Conservation (phyloP, 2,329 filamentous ascomycete species). For the Paecilomyces sp. region DNA sequence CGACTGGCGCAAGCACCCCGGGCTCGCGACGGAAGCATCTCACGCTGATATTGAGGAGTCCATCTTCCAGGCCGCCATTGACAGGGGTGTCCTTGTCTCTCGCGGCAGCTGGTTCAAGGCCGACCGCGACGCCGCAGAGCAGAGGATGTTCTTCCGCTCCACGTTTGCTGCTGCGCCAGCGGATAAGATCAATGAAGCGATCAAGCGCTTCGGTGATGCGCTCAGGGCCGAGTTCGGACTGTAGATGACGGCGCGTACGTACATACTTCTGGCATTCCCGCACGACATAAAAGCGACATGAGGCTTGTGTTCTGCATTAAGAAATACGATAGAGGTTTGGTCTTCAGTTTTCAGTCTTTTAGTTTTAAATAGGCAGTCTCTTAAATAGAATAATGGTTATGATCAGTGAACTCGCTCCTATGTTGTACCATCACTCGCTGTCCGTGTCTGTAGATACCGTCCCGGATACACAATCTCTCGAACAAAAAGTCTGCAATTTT, state of each 20-base stretch:
- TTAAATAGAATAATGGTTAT: background rate
- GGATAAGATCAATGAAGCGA: slow-evolving; percentile 64
- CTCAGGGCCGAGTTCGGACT: slow-evolving; percentile 56
- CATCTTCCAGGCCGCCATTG: slow-evolving; percentile 72
- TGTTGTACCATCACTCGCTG: background rate
- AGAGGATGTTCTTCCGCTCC: slow-evolving; percentile 75
- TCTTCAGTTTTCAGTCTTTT: background rate
- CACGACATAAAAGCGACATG: background rate
- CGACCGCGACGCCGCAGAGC: slow-evolving; percentile 52
- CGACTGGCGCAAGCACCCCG: slow-evolving; percentile 41
- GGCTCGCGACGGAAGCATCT: slow-evolving; percentile 26
- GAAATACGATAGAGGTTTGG: background rate
- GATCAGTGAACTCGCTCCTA: background rate
- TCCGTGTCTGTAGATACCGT: too few relatives aligned
- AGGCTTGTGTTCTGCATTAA: background rate
- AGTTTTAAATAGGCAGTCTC: background rate
- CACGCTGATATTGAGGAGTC: slow-evolving; percentile 64
- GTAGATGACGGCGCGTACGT: slow-evolving; percentile 9
- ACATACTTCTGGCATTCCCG: background rate
- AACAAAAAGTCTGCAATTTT: too few relatives aligned
- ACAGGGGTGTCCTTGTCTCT: slow-evolving; percentile 70
- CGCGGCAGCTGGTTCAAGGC: slow-evolving; percentile 89
- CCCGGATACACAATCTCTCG: too few relatives aligned
- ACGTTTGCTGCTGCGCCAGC: slow-evolving; percentile 78
- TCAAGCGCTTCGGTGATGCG: slow-evolving; percentile 64